phyloP scores from a whole-genome alignment of 345 rosid species.

The Iberis pinnata region DNA sequence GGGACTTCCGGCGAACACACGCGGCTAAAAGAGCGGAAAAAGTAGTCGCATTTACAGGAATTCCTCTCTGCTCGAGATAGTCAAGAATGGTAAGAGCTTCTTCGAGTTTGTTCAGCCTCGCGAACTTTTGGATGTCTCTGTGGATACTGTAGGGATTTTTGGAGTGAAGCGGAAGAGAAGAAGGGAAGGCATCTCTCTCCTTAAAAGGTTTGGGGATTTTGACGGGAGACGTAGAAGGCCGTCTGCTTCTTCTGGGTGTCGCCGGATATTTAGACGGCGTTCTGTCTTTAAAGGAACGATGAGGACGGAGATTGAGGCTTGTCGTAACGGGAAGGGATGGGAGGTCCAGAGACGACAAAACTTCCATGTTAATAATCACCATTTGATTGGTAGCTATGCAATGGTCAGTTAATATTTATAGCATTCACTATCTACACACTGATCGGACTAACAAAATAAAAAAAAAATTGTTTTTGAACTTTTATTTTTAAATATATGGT shows the following conservation, averaged over 20 bases:
- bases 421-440: neutral
- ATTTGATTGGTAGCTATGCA: neutral
- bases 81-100: conserved; percentile 63
- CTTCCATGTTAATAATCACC: conserved; percentile 23
- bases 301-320: conserved; percentile 1
- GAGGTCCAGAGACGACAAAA: conserved; percentile 26
- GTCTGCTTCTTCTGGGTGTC: conserved; percentile 21
- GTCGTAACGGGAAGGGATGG: conserved; percentile 22
- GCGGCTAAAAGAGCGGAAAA: conserved; percentile 71
- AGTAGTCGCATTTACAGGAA: conserved; percentile 66
- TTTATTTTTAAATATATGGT: too few relatives aligned
- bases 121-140: conserved; percentile 55
- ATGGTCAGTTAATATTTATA: conserved; percentile 2
- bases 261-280: conserved; percentile 16
- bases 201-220: conserved; percentile 36
- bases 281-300: conserved; percentile 17
- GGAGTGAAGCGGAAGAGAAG: conserved; percentile 55
- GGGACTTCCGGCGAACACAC: conserved; percentile 53
- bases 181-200: conserved; percentile 53
- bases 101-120: conserved; percentile 59
- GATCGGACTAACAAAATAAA: too few relatives aligned
- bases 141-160: conserved; percentile 53
- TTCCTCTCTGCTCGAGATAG: conserved; percentile 60
- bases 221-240: conserved; percentile 18
- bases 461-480: too few relatives aligned